A percentile compares a stretch with the other conserved stretches of the same genome.
phyloP scores from a whole-genome alignment of 2,329 filamentous ascomycete genomes.

The Zalaria obscura region DNA sequence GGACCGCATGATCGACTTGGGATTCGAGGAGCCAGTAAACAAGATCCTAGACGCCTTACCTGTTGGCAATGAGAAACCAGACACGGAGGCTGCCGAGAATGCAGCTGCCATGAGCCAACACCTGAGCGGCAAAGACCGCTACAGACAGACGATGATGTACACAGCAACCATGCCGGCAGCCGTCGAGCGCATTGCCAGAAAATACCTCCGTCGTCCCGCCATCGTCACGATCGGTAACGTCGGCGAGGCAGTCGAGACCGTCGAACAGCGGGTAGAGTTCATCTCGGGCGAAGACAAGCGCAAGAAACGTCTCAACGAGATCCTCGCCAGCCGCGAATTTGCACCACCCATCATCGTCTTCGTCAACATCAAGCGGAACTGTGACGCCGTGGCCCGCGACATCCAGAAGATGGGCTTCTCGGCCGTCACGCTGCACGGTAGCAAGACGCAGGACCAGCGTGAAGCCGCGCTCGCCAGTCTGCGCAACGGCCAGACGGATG shows the following conservation, averaged over 20 bases:
- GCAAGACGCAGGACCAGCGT: slow-evolving; percentile 95
- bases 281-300: slow-evolving; percentile 82
- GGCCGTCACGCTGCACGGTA: slow-evolving; percentile 81
- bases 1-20: slow-evolving; percentile 96
- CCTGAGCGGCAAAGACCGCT: slow-evolving; percentile 61
- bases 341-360: slow-evolving; percentile 91
- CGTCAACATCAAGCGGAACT: slow-evolving; percentile 99
- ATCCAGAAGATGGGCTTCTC: slow-evolving; percentile 90
- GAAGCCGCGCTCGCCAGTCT: slow-evolving; percentile 82
- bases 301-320: slow-evolving; percentile 90
- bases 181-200: slow-evolving; percentile 91
- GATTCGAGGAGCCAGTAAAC: slow-evolving; percentile 94
- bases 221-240: slow-evolving; percentile 89
- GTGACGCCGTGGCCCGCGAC: slow-evolving; percentile 84
- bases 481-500: slow-evolving; percentile 64
- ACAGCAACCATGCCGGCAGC: slow-evolving; percentile 92
- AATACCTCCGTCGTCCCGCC: slow-evolving; percentile 84
- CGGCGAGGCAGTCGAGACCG: slow-evolving; percentile 92
- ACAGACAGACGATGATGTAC: slow-evolving; percentile 99
- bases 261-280: slow-evolving; percentile 94
- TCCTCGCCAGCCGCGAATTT: slow-evolving; percentile 69
- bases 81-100: slow-evolving; percentile 83
- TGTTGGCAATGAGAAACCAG: slow-evolving; percentile 86
- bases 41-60: slow-evolving; percentile 93
- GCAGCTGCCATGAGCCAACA: slow-evolving; percentile 69